These are phyloP conservation scores for Daldinia sp. DNA, from an alignment of 2,329 filamentous ascomycete species.

Conservation along the genomic window DNA sequence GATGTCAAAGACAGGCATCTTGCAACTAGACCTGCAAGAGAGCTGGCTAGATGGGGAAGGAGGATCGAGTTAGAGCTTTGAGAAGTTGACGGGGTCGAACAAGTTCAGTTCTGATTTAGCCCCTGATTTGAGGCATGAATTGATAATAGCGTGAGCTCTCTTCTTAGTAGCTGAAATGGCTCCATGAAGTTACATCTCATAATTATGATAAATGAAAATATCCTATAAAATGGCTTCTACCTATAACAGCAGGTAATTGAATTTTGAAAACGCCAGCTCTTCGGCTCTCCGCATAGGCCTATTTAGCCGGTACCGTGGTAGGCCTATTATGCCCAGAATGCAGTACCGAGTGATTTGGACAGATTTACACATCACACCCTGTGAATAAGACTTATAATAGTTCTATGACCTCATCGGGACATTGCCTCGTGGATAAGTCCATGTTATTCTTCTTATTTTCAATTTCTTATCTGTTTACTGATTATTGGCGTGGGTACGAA, in stretches of 20 bases:
- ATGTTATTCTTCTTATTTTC: neutral
- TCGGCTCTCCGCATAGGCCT: neutral
- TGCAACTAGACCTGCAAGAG: slow-evolving; percentile 29
- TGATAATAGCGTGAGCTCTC: neutral
- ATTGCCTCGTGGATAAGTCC: neutral
- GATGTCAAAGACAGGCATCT: slow-evolving; percentile 27
- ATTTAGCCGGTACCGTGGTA: slow-evolving; percentile 9
- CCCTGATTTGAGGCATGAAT: neutral
- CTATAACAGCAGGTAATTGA: neutral
- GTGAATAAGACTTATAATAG: neutral
- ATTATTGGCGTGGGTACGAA: neutral
- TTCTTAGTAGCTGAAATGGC: no score
- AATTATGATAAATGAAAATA: neutral
- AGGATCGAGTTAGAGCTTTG: slow-evolving; percentile 26
- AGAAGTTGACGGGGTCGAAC: neutral
- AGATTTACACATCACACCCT: slow-evolving; percentile 28
- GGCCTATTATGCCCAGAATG: neutral
- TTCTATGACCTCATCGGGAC: neutral
- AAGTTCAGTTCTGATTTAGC: neutral
- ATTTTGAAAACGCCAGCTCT: neutral
- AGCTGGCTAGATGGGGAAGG: slow-evolving; percentile 30
- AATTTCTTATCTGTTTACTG: neutral
- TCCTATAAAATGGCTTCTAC: neutral
- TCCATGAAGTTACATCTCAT: neutral
- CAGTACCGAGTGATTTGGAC: slow-evolving; percentile 26